phyloP scores from a whole-genome alignment of 306 rosid species.

The Lablab purpureus region DNA sequence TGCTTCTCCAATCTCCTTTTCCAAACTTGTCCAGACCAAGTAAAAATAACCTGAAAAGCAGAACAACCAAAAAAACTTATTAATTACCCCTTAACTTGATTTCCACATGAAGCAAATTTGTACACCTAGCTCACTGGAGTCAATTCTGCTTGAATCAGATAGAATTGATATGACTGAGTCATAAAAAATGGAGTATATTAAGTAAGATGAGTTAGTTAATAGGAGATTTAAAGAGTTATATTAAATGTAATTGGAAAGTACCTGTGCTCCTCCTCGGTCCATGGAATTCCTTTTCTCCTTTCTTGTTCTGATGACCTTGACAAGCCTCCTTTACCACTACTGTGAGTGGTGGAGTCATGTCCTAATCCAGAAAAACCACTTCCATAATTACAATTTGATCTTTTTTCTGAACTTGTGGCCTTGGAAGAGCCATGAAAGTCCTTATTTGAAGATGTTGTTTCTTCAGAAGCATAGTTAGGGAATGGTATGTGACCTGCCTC shows the following conservation, averaged over 20 bases:
- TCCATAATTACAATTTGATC: slow-evolving; percentile 65
- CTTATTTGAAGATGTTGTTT: slow-evolving; percentile 63
- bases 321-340: slow-evolving; percentile 71
- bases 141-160: not conserved
- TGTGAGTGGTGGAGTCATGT: slow-evolving; percentile 66
- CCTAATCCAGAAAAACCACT: slow-evolving; percentile 75
- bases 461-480: slow-evolving; percentile 68
- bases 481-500: slow-evolving; percentile 76
- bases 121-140: not conserved
- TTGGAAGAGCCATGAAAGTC: slow-evolving; percentile 66
- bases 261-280: slow-evolving; percentile 99
- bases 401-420: slow-evolving; percentile 69
- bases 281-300: slow-evolving; percentile 92
- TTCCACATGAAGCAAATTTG: not conserved
- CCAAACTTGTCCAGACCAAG: slow-evolving; percentile 98
- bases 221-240: not conserved
- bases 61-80: not conserved
- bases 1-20: slow-evolving; percentile 99
- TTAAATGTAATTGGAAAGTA: slow-evolving; percentile 46
- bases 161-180: not conserved
- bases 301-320: slow-evolving; percentile 95
- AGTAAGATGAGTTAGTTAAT: not conserved
- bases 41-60: slow-evolving; percentile 75
- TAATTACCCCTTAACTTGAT: slow-evolving; percentile 4
- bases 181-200: not conserved